Conservation (phyloP, 768 basidiomycete genomes). For the Austroboletus festivus region DNA sequence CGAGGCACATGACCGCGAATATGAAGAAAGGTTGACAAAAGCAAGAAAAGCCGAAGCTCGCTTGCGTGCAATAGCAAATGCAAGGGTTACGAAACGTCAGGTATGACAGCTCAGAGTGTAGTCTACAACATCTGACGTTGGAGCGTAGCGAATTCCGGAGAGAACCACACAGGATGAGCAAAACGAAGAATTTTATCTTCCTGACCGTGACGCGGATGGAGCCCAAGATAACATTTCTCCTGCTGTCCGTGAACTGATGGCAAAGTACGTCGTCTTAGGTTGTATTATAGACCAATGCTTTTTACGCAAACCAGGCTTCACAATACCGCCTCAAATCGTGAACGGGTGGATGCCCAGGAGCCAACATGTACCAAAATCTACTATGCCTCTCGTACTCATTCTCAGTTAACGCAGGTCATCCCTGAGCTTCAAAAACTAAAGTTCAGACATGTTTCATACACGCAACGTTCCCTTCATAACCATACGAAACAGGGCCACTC, state of each 20-base stretch:
- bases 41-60: slow-evolving; percentile 64
- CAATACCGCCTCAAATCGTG: slow-evolving; percentile 2
- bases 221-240: slow-evolving; percentile 64
- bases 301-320: slow-evolving; percentile 17
- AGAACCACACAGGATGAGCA: slow-evolving; percentile 29
- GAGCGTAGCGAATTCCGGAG: slow-evolving; percentile 23
- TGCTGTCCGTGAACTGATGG: slow-evolving; percentile 76
- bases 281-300: not conserved
- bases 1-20: slow-evolving; percentile 63
- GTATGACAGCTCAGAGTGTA: slow-evolving; percentile 36
- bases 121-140: slow-evolving; percentile 3
- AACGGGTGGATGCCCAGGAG: slow-evolving; percentile 34
- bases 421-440: slow-evolving; percentile 79
- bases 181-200: slow-evolving; percentile 72
- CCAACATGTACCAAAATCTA: slow-evolving; percentile 79
- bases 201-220: slow-evolving; percentile 43
- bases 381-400: slow-evolving; percentile 94
- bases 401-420: slow-evolving; percentile 88
- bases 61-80: slow-evolving; percentile 51
- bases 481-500: not conserved
- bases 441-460: slow-evolving; percentile 36
- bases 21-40: slow-evolving; percentile 53
- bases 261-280: slow-evolving; percentile 49
- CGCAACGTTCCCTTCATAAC: slow-evolving; percentile 12
- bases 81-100: slow-evolving; percentile 56